Percentiles rank a stretch among this genome's conserved stretches.
These are phyloP conservation scores for Erythrophleum fordii DNA, from an alignment of 306 rosid species.

Conservation along the genomic window DNA sequence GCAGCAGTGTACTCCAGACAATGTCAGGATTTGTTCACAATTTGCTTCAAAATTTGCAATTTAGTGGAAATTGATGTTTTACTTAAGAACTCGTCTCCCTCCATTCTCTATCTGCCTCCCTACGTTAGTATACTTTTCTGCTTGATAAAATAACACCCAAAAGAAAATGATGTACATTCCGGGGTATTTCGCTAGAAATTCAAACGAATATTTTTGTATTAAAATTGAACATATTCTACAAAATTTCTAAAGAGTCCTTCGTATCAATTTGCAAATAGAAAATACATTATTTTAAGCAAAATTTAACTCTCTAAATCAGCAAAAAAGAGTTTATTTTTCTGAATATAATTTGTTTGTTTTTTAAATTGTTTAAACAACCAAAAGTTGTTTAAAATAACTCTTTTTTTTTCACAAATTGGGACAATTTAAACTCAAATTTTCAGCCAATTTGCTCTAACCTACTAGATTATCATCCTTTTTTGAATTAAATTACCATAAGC, in stretches of 20 bases:
- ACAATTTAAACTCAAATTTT: no score
- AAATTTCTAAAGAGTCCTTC: no score
- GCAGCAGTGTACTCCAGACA: slow-evolving; percentile 16
- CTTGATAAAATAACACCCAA: background rate
- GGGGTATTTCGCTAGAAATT: background rate
- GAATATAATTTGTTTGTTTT: no score
- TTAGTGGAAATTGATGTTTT: slow-evolving; percentile 33
- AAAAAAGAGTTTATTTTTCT: no score
- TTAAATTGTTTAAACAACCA: no score
- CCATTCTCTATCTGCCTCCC: background rate
- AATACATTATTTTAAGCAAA: no score
- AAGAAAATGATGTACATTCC: background rate
- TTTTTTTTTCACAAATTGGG: no score
- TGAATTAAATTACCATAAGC: background rate
- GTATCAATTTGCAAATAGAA: no score
- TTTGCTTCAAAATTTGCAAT: slow-evolving; percentile 42
- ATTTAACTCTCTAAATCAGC: no score
- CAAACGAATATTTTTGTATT: background rate
- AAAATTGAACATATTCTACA: background rate
- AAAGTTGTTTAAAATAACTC: no score
- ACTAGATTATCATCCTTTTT: background rate
- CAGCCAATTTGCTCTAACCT: background rate
- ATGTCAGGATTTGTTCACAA: slow-evolving; percentile 26
- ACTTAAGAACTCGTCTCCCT: background rate
- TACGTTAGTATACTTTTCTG: background rate